These are phyloP conservation scores for Themeda triandra DNA, from an alignment of 176 grass and related monocot genomes.

Conservation along the genomic window DNA sequence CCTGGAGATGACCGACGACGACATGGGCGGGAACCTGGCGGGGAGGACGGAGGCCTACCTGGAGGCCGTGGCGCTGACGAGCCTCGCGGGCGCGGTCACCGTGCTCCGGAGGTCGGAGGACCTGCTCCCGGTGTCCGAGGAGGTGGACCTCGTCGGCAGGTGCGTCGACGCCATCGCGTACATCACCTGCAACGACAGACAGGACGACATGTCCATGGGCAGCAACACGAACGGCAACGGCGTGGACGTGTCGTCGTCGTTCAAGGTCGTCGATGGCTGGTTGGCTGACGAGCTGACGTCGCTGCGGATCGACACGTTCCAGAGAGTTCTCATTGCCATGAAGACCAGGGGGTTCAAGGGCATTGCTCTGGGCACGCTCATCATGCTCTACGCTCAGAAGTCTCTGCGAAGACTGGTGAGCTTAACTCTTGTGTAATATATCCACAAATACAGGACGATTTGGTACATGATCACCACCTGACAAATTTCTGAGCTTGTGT, in stretches of 20 bases:
- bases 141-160: slow-evolving; percentile 53
- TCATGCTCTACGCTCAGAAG: slow-evolving; percentile 97
- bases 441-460: neutral
- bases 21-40: slow-evolving; percentile 45
- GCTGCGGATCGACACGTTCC: slow-evolving; percentile 73
- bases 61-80: slow-evolving; percentile 60
- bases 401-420: slow-evolving; percentile 77
- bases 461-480: neutral
- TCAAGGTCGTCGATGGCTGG: slow-evolving; percentile 60
- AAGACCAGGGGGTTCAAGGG: slow-evolving; percentile 73
- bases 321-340: slow-evolving; percentile 78
- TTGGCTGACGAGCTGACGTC: slow-evolving; percentile 79
- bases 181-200: slow-evolving; percentile 45
- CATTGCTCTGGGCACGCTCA: slow-evolving; percentile 66
- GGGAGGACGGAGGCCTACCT: slow-evolving; percentile 54
- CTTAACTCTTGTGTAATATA: neutral
- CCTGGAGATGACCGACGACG: slow-evolving; percentile 85
- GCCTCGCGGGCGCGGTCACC: slow-evolving; percentile 63
- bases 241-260: neutral
- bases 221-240: neutral
- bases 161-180: slow-evolving; percentile 68
- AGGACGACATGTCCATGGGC: slow-evolving; percentile 20
- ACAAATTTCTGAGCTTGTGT: neutral
- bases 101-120: slow-evolving; percentile 64
- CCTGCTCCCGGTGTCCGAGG: slow-evolving; percentile 73